Evolutionary conservation across 495 filamentous ascomycete species (phyloP), one percentile per base, ranked within the genome.

Genomic region (Lasiosphaeris hirsuta): DNA sequence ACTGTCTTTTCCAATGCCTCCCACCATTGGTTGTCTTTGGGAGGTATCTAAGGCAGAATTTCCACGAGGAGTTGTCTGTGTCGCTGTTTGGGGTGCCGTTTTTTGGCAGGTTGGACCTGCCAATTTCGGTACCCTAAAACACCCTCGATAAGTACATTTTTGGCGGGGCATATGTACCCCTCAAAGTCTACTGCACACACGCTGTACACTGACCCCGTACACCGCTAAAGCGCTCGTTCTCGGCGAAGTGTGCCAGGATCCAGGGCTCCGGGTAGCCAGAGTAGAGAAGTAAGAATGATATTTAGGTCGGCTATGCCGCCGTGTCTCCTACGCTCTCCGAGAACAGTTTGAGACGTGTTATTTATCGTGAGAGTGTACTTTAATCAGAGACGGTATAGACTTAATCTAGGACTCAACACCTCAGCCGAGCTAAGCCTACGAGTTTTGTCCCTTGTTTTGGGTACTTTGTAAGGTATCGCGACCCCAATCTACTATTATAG

Each of bases 121-220:
- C 5, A 30, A 30, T 30, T 30, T 30, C 23, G 23, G 54, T 11
- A 56, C 54, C 54, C 54, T 42, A 56, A 48, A 56, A 56, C 43
- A 56, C 54, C 54, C 42, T 48, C 54, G 54, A 56, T 42, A 56
- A 39, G 54, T 56, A 38, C 30, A 53, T 56, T 47, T 56, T 56
- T 56, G 33, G 54, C 34, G 54, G 54, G 43, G 30, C 43, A 48
- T 56, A 15, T 47, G 42, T 56, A 55, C 41, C 52, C 37, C 52
- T 55, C 52, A 23, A 55, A 55, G 40, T 55, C 40, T 40, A 55
- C 52, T 42, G 39, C 51, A 54, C 39, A 10, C 11, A 37, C 39
- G 46, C 40, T 36, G 34, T 55, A 55, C 36, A 43, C 18, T 53
- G 11, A 42, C 46, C 7, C 46, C 33, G 46, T 50, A 19, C 30